Conservation (phyloP, 345 rosid genomes). For the Raphanus raphanistrum region DNA sequence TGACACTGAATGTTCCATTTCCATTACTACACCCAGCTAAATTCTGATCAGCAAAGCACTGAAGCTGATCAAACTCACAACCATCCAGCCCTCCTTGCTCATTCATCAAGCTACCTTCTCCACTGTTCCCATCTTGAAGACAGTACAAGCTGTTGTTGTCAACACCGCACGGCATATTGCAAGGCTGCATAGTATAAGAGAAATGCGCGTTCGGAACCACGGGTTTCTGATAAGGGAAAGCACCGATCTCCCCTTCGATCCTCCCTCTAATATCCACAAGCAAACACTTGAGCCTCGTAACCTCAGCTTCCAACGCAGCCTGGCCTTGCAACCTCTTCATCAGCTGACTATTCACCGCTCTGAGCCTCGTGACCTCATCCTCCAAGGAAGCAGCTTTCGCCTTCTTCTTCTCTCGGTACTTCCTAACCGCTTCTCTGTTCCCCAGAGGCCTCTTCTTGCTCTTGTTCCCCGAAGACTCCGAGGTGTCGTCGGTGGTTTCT, state of each 20-base stretch:
- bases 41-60: constrained; percentile 46
- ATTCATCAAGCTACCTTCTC: constrained; percentile 48
- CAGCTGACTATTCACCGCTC: background rate
- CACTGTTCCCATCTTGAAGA: constrained; percentile 53
- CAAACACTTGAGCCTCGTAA: background rate
- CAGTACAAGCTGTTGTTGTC: constrained; percentile 56
- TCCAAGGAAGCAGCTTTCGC: background rate
- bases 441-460: background rate
- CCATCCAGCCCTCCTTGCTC: constrained; percentile 52
- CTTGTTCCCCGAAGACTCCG: background rate
- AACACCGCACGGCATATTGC: constrained; percentile 67
- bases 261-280: constrained; percentile 60
- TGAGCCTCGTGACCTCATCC: background rate
- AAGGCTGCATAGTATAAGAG: constrained; percentile 66
- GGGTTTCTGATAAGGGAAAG: constrained; percentile 87
- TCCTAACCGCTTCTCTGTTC: background rate
- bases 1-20: constrained; percentile 40
- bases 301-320: background rate
- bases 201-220: constrained; percentile 39
- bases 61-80: constrained; percentile 68
- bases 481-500: background rate
- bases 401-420: background rate
- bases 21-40: constrained; percentile 49
- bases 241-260: constrained; percentile 91
- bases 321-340: background rate